Conservation (phyloP, 768 basidiomycete species). For the Sarcodon sp. region DNA sequence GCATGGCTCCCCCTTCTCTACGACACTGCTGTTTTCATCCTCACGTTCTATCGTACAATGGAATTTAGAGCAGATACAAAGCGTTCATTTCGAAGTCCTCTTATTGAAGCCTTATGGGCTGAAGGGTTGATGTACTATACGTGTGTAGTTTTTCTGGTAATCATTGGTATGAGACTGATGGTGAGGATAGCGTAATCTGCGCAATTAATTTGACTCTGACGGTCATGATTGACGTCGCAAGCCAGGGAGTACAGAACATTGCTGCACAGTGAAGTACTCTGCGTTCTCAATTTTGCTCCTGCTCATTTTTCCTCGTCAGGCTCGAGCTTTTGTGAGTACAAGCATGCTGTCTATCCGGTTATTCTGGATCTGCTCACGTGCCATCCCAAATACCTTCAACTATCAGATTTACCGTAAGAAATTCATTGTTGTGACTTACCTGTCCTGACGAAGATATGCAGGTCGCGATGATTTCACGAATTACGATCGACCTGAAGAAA, state of each 20-base stretch:
- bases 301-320: conserved; percentile 6
- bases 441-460: neutral
- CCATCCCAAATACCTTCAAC: too few relatives aligned
- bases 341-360: neutral
- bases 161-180: conserved; percentile 1
- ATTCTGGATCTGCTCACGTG: too few relatives aligned
- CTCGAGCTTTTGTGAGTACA: conserved; percentile 26
- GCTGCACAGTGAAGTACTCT: conserved; percentile 19
- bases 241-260: conserved; percentile 20
- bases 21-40: conserved; percentile 21
- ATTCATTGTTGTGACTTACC: too few relatives aligned
- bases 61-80: too few relatives aligned
- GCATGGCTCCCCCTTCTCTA: conserved; percentile 28
- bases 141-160: neutral
- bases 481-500: conserved; percentile 47
- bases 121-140: neutral
- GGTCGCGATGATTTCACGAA: conserved; percentile 59
- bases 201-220: conserved; percentile 22
- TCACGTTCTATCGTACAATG: conserved; percentile 16
- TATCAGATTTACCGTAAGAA: too few relatives aligned
- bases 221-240: conserved; percentile 23
- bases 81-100: neutral
- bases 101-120: neutral
- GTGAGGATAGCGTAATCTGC: conserved; percentile 21
- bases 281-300: neutral